Percentiles rank a stretch among this genome's conserved stretches.
Evolutionary conservation across 306 rosid genomes (phyloP).

Genomic region (Morella rubra): DNA sequence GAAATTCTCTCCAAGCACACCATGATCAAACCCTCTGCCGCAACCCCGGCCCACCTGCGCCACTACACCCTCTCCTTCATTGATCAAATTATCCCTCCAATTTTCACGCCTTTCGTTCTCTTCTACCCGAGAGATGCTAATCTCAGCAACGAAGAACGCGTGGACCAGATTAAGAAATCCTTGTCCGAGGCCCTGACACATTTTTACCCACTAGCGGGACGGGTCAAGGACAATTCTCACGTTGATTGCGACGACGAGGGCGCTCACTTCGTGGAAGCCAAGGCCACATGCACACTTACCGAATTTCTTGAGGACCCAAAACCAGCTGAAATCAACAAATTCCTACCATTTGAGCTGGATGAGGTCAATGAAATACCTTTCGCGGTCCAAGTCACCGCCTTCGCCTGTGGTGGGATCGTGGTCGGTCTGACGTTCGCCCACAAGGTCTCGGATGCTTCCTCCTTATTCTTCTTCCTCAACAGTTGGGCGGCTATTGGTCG

Average conservation of each 20-base stretch:
- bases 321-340: slow-evolving; percentile 36
- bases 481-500: slow-evolving; percentile 44
- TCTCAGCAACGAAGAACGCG: not conserved
- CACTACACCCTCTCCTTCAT: slow-evolving; percentile 51
- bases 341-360: slow-evolving; percentile 46
- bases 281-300: slow-evolving; percentile 31
- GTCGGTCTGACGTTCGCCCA: slow-evolving; percentile 51
- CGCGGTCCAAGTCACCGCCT: slow-evolving; percentile 52
- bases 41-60: slow-evolving; percentile 37
- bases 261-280: slow-evolving; percentile 42
- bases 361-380: slow-evolving; percentile 30
- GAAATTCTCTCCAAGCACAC: slow-evolving; percentile 35
- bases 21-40: slow-evolving; percentile 46
- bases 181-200: slow-evolving; percentile 36
- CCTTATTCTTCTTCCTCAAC: slow-evolving; percentile 42
- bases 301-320: slow-evolving; percentile 35
- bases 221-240: slow-evolving; percentile 18
- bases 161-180: slow-evolving; percentile 42
- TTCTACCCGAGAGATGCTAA: slow-evolving; percentile 28
- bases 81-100: slow-evolving; percentile 44
- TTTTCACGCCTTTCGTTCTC: slow-evolving; percentile 30
- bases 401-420: slow-evolving; percentile 57
- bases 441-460: slow-evolving; percentile 47
- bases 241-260: slow-evolving; percentile 53
- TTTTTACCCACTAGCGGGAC: slow-evolving; percentile 50